These are phyloP conservation scores for Bondarzewia mesenterica DNA, from an alignment of 1,284 basidiomycete genomes.

Conservation along the genomic window DNA sequence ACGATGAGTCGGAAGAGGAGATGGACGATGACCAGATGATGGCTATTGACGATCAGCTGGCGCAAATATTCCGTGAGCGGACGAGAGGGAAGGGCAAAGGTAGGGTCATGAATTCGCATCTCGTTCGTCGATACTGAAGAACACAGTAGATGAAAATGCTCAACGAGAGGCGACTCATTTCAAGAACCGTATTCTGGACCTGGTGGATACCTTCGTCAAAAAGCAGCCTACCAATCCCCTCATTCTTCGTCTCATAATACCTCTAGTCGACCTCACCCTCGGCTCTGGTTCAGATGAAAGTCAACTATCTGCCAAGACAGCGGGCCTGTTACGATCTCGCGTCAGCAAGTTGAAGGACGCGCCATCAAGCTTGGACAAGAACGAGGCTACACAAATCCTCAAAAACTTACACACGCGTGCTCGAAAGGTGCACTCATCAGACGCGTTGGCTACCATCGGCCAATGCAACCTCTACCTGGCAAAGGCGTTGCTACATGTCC, in stretches of 20 bases:
- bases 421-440: conserved; percentile 55
- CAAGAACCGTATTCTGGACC: conserved; percentile 91
- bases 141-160: conserved; percentile 42
- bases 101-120: conserved; percentile 21
- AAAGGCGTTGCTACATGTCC: conserved; percentile 43
- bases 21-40: conserved; percentile 99
- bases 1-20: conserved; percentile 50
- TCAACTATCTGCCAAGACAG: conserved; percentile 82
- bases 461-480: conserved; percentile 70
- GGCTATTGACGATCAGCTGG: conserved; percentile 89
- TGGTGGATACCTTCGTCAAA: conserved; percentile 79
- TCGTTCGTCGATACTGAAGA: background rate
- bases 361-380: conserved; percentile 41
- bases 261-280: conserved; percentile 70
- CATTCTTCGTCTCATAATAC: conserved; percentile 61
- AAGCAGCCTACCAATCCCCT: conserved; percentile 67
- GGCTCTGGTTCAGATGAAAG: conserved; percentile 52
- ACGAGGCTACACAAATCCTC: conserved; percentile 41
- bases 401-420: conserved; percentile 70
- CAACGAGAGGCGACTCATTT: conserved; percentile 87
- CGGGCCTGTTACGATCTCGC: conserved; percentile 67
- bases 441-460: conserved; percentile 58
- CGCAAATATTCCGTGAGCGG: conserved; percentile 77
- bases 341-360: conserved; percentile 72
- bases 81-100: conserved; percentile 60